phyloP scores from a whole-genome alignment of 179 eudicot genomes.

The Silene coronaria region DNA sequence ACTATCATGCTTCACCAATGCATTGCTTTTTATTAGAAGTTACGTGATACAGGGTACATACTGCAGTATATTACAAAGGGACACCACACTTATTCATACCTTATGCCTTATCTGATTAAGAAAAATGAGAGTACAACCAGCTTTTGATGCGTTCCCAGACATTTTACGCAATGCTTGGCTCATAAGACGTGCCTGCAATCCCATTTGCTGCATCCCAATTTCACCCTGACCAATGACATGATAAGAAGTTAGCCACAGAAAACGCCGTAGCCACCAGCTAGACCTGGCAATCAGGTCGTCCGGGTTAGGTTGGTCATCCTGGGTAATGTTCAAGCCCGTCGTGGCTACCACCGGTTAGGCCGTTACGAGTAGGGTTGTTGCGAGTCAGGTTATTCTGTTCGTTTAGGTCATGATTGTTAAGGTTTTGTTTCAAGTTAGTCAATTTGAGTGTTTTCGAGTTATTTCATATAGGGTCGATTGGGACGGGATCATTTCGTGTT shows the following conservation, averaged over 20 bases:
- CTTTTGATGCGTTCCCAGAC: slow-evolving; percentile 98
- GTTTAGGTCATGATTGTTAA: neutral
- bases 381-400: neutral
- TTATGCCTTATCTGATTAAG: slow-evolving; percentile 89
- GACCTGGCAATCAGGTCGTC: neutral
- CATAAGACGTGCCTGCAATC: slow-evolving; percentile 95
- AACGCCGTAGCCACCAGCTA: neutral
- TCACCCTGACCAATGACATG: slow-evolving; percentile 54
- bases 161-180: slow-evolving; percentile 96
- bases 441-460: no score
- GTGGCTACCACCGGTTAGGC: no score
- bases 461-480: no score
- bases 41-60: neutral
- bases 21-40: neutral
- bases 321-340: neutral
- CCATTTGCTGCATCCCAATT: slow-evolving; percentile 97
- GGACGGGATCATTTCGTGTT: no score
- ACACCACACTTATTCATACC: slow-evolving; percentile 34
- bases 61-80: neutral
- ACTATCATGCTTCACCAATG: neutral
- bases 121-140: slow-evolving; percentile 91
- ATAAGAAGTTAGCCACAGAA: slow-evolving; percentile 19
- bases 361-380: neutral
- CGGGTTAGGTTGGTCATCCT: neutral
- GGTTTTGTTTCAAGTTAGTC: neutral